Evolutionary conservation across 1,284 basidiomycete species (phyloP), one percentile per base, ranked within the genome.

Genomic region (Xerocomus nothofagi): DNA sequence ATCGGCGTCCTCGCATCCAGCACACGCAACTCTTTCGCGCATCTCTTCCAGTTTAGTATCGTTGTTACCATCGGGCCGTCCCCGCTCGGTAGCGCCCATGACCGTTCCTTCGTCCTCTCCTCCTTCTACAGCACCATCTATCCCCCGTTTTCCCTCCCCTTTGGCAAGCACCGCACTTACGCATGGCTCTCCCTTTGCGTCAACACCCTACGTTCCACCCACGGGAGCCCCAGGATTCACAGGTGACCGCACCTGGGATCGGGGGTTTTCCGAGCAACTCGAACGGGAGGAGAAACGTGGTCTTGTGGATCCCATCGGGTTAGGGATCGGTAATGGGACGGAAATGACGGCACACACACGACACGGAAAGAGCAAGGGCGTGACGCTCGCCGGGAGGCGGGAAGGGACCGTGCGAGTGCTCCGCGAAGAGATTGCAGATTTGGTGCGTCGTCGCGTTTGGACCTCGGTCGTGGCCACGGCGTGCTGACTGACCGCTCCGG

Each of bases 141-240:
- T 50, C 29, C 29, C 53, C 6, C 50, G 45, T 4, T 43, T 42
- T 14, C 33, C 42, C 7, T 43, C 41, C 2, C 24, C 53, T 2
- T 49, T 50, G 30, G 15, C 41, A 5, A 31, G 36, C 11, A 26
- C 29, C 30, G 12, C 50, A 1, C 66, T 79, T 29, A 73, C 72
- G 0, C 75, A 78, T 44, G 71, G 71, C 0, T 73, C 82, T 1
- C 84, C 86, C 0, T 88, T 88, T 57, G 75, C 77, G 0, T 66
- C 81, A 12, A 75, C 80, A 27, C 56, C 71, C 4, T 90, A 82
- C 57, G 67, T 80, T 0, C 78, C 89, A 0, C 84, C 88, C 0
- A 75, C 74, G 0, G 91, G 91, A 6, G 91, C 92, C 0, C 91
- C 91, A 0, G 91, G 88, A 0, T 93, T 88, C 61, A 71, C 66